Evolutionary conservation across 768 basidiomycete genomes (phyloP).

Genomic region (Cystofilobasidium bisporidii): DNA sequence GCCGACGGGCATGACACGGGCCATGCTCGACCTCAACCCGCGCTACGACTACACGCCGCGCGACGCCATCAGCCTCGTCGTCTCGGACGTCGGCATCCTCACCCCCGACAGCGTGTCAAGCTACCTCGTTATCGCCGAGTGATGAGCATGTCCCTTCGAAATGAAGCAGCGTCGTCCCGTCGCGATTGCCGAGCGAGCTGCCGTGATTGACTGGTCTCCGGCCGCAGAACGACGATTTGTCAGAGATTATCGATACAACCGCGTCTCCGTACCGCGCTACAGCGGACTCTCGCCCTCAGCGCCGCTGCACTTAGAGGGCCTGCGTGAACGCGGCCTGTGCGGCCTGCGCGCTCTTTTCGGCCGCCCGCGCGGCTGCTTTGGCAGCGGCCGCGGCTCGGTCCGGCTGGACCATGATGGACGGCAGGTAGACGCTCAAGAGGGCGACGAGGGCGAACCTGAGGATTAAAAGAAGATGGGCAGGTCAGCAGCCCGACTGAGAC

Average conservation of each 20-base stretch:
- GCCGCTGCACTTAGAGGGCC: too few relatives aligned
- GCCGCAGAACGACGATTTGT: too few relatives aligned
- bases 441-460: slow-evolving; percentile 4
- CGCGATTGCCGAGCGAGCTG: too few relatives aligned
- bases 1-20: slow-evolving; percentile 56
- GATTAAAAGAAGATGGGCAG: neutral
- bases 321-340: neutral
- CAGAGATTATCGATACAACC: too few relatives aligned
- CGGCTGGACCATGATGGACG: slow-evolving; percentile 11
- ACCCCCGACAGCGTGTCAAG: slow-evolving; percentile 23
- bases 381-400: neutral
- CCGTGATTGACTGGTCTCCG: too few relatives aligned
- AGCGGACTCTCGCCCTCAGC: too few relatives aligned
- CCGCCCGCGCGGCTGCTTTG: neutral
- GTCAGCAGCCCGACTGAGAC: neutral
- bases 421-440: slow-evolving; percentile 15
- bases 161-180: too few relatives aligned
- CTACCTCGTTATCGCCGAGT: slow-evolving; percentile 7
- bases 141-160: too few relatives aligned
- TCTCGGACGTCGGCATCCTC: slow-evolving; percentile 86
- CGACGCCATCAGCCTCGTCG: slow-evolving; percentile 84
- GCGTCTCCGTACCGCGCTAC: too few relatives aligned
- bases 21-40: slow-evolving; percentile 73
- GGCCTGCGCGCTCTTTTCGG: neutral
- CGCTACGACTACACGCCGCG: slow-evolving; percentile 92